Percentiles rank a stretch among this genome's conserved stretches.
Conservation (phyloP, 140 eudicot species). For the Ambrosia hybrid region DNA sequence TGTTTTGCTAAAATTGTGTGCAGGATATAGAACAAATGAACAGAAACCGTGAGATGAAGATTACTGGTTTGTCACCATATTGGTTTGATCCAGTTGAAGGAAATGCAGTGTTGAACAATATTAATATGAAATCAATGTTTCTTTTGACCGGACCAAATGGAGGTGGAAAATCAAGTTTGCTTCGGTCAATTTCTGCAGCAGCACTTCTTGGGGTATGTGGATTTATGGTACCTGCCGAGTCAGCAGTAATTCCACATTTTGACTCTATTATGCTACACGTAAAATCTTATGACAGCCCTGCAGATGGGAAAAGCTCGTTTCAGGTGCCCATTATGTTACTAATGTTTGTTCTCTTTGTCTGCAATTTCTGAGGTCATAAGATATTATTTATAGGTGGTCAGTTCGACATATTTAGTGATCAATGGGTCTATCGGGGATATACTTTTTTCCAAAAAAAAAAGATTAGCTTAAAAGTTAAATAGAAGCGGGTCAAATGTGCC, state of each 20-base stretch:
- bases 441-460: background rate
- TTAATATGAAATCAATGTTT: slow-evolving; percentile 81
- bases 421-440: too few species aligned
- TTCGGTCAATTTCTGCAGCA: slow-evolving; percentile 92
- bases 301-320: slow-evolving; percentile 98
- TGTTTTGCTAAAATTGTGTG: slow-evolving; percentile 18
- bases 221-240: slow-evolving; percentile 91
- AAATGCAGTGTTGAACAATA: slow-evolving; percentile 62
- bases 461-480: background rate
- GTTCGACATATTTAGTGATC: too few species aligned
- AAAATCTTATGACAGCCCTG: slow-evolving; percentile 95
- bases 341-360: background rate
- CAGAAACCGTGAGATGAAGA: slow-evolving; percentile 58
- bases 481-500: background rate
- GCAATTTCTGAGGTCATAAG: background rate
- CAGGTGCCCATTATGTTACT: slow-evolving; percentile 53
- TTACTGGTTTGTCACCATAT: slow-evolving; percentile 82
- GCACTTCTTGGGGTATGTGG: slow-evolving; percentile 91
- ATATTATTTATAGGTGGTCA: background rate
- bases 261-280: slow-evolving; percentile 91
- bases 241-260: slow-evolving; percentile 88
- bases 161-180: slow-evolving; percentile 95
- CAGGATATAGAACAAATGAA: slow-evolving; percentile 46
- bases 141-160: slow-evolving; percentile 98
- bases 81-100: slow-evolving; percentile 95